Evolutionary conservation across 2,329 filamentous ascomycete species (phyloP).

Genomic region (Byssothecium circinans): DNA sequence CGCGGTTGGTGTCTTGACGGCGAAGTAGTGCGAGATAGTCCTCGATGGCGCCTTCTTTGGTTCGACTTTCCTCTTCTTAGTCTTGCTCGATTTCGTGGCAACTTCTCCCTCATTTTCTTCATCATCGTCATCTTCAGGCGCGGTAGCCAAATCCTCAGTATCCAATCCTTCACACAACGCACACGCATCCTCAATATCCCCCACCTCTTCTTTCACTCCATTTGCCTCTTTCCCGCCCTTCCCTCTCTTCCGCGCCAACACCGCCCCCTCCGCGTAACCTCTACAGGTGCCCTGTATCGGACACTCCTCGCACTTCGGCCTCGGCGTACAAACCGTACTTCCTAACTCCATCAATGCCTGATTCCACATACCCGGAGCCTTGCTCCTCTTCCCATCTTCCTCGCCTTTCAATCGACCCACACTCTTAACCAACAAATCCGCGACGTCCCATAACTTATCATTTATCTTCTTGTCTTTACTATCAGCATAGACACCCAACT

Average conservation of each 20-base stretch:
- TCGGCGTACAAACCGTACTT: slow-evolving; percentile 63
- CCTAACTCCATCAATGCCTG: slow-evolving; percentile 68
- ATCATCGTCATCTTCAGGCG: slow-evolving; percentile 17
- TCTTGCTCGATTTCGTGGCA: slow-evolving; percentile 7
- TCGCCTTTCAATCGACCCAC: slow-evolving; percentile 45
- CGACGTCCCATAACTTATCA: slow-evolving; percentile 61
- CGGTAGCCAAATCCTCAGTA: slow-evolving; percentile 31
- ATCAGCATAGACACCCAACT: slow-evolving; percentile 60
- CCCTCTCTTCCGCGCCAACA: slow-evolving; percentile 19
- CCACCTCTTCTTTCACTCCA: slow-evolving; percentile 7
- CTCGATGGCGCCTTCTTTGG: slow-evolving; percentile 18
- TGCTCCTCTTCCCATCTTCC: slow-evolving; percentile 43
- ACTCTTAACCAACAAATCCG: slow-evolving; percentile 57
- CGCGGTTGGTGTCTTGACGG: slow-evolving; percentile 19
- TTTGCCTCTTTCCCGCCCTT: neutral
- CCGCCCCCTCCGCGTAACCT: slow-evolving; percentile 35
- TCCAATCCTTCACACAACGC: slow-evolving; percentile 31
- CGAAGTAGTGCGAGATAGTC: slow-evolving; percentile 37
- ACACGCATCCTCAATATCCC: slow-evolving; percentile 38
- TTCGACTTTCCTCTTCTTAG: slow-evolving; percentile 30
- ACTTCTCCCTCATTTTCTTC: slow-evolving; percentile 12
- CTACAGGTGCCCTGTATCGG: slow-evolving; percentile 38
- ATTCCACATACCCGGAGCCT: slow-evolving; percentile 62
- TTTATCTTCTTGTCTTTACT: slow-evolving; percentile 58
- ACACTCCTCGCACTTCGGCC: slow-evolving; percentile 55